Percentiles rank a stretch among this genome's conserved stretches.
phyloP scores from a whole-genome alignment of 1,139 yeast species.

The Debaryomyces sp. region DNA sequence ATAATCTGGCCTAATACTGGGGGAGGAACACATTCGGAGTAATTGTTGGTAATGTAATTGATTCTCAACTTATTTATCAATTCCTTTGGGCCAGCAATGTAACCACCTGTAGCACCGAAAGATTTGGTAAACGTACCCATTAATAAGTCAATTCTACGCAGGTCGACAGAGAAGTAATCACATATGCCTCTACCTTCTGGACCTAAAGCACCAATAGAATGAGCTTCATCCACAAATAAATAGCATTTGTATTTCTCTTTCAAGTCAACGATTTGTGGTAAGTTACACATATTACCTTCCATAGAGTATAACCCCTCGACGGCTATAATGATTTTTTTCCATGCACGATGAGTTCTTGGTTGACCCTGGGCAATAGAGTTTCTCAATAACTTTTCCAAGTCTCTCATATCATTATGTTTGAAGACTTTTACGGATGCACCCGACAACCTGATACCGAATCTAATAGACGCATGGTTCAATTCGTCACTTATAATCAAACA shows the following conservation, averaged over 20 bases:
- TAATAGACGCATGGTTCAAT: conserved; percentile 91
- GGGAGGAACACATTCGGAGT: conserved; percentile 87
- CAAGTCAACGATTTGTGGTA: conserved; percentile 75
- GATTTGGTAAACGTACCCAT: conserved; percentile 99
- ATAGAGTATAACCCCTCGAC: conserved; percentile 96
- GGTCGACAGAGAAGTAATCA: conserved; percentile 83
- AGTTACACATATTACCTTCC: conserved; percentile 95
- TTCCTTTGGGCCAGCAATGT: conserved; percentile 72
- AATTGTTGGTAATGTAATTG: conserved; percentile 70
- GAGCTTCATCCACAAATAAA: conserved; percentile 95
- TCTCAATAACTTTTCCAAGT: conserved; percentile 75
- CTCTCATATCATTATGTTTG: conserved; percentile 88
- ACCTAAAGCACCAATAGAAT: conserved; percentile 97
- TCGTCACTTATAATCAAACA: conserved; percentile 93
- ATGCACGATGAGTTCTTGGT: conserved; percentile 94
- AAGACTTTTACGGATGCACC: conserved; percentile 94
- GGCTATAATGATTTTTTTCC: conserved; percentile 91
- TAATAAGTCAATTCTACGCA: conserved; percentile 75
- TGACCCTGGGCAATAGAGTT: conserved; percentile 96
- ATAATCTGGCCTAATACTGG: conserved; percentile 89
- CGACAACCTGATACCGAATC: conserved; percentile 91
- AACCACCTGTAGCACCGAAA: conserved; percentile 99
- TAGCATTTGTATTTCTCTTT: conserved; percentile 87
- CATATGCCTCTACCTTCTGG: conserved; percentile 93
- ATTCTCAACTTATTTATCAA: conserved; percentile 75